A percentile compares a stretch with the other conserved stretches of the same genome.
phyloP scores from a whole-genome alignment of 208 protist genomes.

The Trypanosomatidae sp. region DNA sequence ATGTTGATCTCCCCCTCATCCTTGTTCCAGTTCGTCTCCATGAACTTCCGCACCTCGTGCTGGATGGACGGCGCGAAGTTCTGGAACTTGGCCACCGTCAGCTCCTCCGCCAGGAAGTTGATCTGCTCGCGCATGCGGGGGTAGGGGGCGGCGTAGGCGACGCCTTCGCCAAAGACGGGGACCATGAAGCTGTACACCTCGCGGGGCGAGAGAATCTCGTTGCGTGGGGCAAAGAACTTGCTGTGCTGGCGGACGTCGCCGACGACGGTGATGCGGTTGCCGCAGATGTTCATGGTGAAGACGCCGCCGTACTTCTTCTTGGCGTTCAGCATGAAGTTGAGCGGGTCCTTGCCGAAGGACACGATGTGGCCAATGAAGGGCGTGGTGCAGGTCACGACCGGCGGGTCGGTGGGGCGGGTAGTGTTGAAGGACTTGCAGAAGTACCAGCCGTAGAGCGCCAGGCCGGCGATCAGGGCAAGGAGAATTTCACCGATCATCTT shows the following conservation, averaged over 20 bases:
- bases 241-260: conserved; percentile 72
- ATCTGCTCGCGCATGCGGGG: conserved; percentile 86
- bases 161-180: conserved; percentile 84
- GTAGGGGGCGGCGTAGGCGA: conserved; percentile 82
- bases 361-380: conserved; percentile 80
- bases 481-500: conserved; percentile 61
- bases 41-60: conserved; percentile 84
- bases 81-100: conserved; percentile 86
- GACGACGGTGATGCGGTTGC: conserved; percentile 79
- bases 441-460: conserved; percentile 73
- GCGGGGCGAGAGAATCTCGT: conserved; percentile 81
- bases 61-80: conserved; percentile 86
- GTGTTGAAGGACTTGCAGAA: conserved; percentile 84
- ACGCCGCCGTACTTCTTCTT: conserved; percentile 70
- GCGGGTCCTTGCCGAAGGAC: conserved; percentile 68
- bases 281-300: conserved; percentile 86
- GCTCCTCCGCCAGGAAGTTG: conserved; percentile 84
- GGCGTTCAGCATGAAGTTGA: conserved; percentile 57
- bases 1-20: conserved; percentile 83
- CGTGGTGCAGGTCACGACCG: conserved; percentile 46
- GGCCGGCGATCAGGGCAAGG: conserved; percentile 39
- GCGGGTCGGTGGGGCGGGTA: conserved; percentile 72
- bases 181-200: conserved; percentile 90
- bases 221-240: conserved; percentile 81
- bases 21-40: conserved; percentile 73